Percentiles rank a stretch among this genome's conserved stretches.
phyloP scores from a whole-genome alignment of 441 rosid species.

The Aleurites moluccanus region DNA sequence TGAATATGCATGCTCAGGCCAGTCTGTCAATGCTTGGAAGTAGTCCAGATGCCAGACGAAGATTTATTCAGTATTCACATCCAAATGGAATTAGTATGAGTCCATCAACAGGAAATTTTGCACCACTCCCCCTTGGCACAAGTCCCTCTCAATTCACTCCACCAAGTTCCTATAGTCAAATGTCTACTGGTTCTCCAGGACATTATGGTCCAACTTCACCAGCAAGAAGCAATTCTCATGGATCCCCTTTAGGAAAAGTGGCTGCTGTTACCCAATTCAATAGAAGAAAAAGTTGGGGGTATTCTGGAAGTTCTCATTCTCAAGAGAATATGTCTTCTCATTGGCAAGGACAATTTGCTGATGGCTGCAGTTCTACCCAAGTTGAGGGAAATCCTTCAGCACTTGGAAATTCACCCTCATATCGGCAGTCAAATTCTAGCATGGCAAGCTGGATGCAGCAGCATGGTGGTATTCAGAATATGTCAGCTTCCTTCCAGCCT shows the following conservation, averaged over 20 bases:
- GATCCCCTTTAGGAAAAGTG: constrained; percentile 93
- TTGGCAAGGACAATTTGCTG: constrained; percentile 70
- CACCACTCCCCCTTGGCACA: constrained; percentile 90
- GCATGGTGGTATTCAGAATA: constrained; percentile 57
- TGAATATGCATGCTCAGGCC: constrained; percentile 74
- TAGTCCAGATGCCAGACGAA: constrained; percentile 91
- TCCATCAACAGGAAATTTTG: constrained; percentile 92
- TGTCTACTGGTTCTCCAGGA: constrained; percentile 85
- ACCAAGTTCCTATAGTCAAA: constrained; percentile 67
- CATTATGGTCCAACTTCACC: constrained; percentile 98
- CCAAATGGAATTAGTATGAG: constrained; percentile 88
- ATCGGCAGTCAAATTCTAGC: constrained; percentile 52
- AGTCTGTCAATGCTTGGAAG: constrained; percentile 76
- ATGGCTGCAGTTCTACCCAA: constrained; percentile 49
- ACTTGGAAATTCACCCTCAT: constrained; percentile 52
- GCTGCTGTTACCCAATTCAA: constrained; percentile 79
- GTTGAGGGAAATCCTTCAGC: constrained; percentile 58
- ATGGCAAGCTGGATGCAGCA: constrained; percentile 56
- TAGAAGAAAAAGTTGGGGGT: constrained; percentile 83
- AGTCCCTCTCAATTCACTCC: constrained; percentile 99
- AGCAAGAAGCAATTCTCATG: constrained; percentile 84
- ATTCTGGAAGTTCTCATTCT: constrained; percentile 71
- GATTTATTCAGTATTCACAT: constrained; percentile 74
- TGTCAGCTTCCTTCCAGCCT: constrained; percentile 45
- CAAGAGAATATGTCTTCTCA: constrained; percentile 64